phyloP scores from a whole-genome alignment of 2,329 filamentous ascomycete genomes.

The Aspergillus hiratsukae region DNA sequence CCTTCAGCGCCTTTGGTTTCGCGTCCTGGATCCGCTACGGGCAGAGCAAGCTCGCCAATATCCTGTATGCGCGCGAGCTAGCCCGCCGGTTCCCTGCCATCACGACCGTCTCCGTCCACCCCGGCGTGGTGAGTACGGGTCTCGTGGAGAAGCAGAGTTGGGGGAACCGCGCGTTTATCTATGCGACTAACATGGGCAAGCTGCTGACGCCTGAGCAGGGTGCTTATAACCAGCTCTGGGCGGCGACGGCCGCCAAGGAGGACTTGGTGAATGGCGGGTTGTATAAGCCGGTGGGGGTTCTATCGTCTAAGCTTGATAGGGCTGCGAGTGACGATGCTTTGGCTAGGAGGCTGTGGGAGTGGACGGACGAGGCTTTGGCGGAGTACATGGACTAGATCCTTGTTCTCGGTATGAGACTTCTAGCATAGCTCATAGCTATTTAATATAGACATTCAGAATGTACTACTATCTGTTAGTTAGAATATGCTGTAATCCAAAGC shows the following conservation, averaged over 20 bases:
- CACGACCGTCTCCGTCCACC: constrained; percentile 36
- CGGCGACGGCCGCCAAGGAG: constrained; percentile 29
- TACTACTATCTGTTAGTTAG: too few relatives aligned
- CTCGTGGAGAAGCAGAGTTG: constrained; percentile 23
- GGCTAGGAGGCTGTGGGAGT: constrained; percentile 12
- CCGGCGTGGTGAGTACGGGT: constrained; percentile 39
- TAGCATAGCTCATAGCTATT: too few relatives aligned
- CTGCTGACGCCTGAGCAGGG: constrained; percentile 31
- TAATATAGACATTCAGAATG: too few relatives aligned
- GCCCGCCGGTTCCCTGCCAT: constrained; percentile 37
- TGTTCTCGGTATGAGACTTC: too few relatives aligned
- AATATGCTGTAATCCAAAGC: too few relatives aligned
- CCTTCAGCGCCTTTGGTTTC: constrained; percentile 1
- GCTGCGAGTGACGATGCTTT: constrained; percentile 5
- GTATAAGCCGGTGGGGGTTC: constrained; percentile 9
- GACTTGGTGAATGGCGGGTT: constrained; percentile 6
- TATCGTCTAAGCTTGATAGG: constrained; percentile 2
- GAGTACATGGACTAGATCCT: constrained; percentile 1
- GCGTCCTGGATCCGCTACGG: constrained; percentile 37
- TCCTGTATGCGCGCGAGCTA: constrained; percentile 42
- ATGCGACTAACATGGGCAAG: constrained; percentile 6
- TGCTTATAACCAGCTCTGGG: constrained; percentile 41
- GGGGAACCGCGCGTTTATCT: constrained; percentile 8
- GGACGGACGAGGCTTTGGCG: constrained; percentile 10
- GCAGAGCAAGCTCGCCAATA: constrained; percentile 47